Base-by-base conservation (phyloP, 2,329 filamentous ascomycete genomes). In the Aspergillus alliaceus region DNA sequence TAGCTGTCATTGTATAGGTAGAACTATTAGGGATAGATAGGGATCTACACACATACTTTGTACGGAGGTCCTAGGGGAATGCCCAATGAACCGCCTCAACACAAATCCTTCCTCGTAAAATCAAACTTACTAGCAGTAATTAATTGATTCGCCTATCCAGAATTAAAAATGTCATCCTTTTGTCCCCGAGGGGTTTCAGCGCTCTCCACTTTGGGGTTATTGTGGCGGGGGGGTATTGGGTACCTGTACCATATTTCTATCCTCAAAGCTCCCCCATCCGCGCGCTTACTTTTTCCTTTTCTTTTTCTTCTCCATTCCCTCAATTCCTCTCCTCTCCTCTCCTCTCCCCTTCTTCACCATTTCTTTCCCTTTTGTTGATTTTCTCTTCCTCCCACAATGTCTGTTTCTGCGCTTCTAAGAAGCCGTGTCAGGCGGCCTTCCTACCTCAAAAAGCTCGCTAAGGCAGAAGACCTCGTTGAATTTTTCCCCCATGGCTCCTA, bases 401-500 rank as follows among this genome's bases (percentile, higher is more conserved):
- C 79, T 59, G 88, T 87, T 61, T 91, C 90, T 49, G 88, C 88
- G 51, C 84, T 90, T 58, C 81, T 96, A 69, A 90, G 87, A 79
- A 85, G 87, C 69, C 88, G 91, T 66, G 82, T 95, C 61, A 81
- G 87, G 66, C 85, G 90, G 63, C 88, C 91, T 22, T 89, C 88
- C 40, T 87, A 93, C 75, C 82, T 96, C 56, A 87, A 86, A 68
- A 96, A 93, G 82, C 80, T 96, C 58, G 86, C 88, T 66, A 86
- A 86, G 67, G 86, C 91, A 35, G 86, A 95, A 74, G 91, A 96
- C 72, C 76, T 96, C 62, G 82, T 96, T 59, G 82, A 89, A 62
- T 83, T 90, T 65, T 96, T 96, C 69, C 91, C 91, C 63, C 85
- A 95, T 80, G 88, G 87, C 70, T 78, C 90, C n/a, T 95, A 95